Base-by-base conservation (phyloP, 108 stramenopile genomes). In the Schizochytrium sp. region DNA sequence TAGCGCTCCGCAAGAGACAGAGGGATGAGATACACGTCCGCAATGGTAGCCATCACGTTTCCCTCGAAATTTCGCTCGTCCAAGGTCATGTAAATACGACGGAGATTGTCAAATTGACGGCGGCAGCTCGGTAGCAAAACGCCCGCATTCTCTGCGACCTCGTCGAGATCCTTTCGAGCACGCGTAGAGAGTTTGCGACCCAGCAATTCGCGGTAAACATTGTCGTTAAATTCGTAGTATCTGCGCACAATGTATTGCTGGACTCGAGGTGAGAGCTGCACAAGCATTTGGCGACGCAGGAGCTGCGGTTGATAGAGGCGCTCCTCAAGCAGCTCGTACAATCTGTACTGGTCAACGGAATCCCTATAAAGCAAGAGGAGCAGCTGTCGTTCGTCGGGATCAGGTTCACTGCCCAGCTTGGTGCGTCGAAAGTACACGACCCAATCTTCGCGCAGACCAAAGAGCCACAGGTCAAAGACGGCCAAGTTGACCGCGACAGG, bases 101-200 rank as follows among this genome's bases (percentile, higher is more conserved):
- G 63, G 16, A 89, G 21, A 51, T 89, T 89, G 28, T 89, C 88
- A n/a, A 89, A 89, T 25, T 89, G 88, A 6, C 88, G 71, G 1
- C 47, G 63, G 71, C 63, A 69, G 41, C 72, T 72, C 10, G 69
- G 71, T 72, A 89, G 72, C 29, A 43, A 44, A 10, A 89, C 44
- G 44, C 47, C 47, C n/a, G 88, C 72, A 10, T 6, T 51, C 72
- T 89, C 88, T 10, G 72, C 47, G 48, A 72, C 71, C 63, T 89
- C 88, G 21, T 89, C 88, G n/a, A 89, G 72, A 47, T 89, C 88
- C n/a, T 89, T 89, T 8, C 88, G 69, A 6, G 76, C 76, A 10
- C 88, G 63, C 48, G 63, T 51, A 16, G 88, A 28, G n/a, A 89
- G 72, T 47, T 89, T 89, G 2, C 72, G 41, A 16, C 72, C 72